Evolutionary conservation across 192 early-diverging fungal species (phyloP), one percentile per base, ranked within the genome.

Genomic region (Coemansia sp.): DNA sequence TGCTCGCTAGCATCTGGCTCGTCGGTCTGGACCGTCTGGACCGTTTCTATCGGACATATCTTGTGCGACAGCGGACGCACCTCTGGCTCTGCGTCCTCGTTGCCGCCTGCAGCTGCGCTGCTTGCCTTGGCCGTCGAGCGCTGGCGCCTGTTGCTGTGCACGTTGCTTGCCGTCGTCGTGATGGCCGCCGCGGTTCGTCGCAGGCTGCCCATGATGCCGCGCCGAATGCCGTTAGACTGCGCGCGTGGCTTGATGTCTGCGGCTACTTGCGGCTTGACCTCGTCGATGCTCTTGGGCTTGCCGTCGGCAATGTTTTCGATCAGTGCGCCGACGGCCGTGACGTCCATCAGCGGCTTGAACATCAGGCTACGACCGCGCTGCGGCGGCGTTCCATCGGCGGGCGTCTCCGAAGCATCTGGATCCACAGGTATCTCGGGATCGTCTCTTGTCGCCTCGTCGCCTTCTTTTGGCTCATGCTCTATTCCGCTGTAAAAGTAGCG

Each of bases 321-420:
- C 9, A 78, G 30, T 22, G 69, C 58, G 16, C 75, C 65, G 0
- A 78, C 70, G 2, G 67, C 70, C 1, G 66, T 30, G 13, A 72
- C 75, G 35, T 78, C 67, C 45, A 78, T 34, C 28, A 72, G 35
- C 0, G 69, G 75, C 30, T 71, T 65, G 53, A 78, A 78, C 75
- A 78, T 78, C 7, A 78, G 70, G 25, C 75, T 78, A n/a, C 75
- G 51, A 0, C 46, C 48, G 1, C 75, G 75, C 34, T 55, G 65
- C 13, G 75, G 75, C 23, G 39, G 39, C 39, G 6, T 42, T 16
- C 9, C 0, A 19, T 50, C 22, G 48, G 34, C 11, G 1, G n/a
- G n/a, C n/a, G n/a, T n/a, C n/a, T n/a, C n/a, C n/a, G n/a, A n/a
- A n/a, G n/a, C n/a, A n/a, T n/a, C n/a, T n/a, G n/a, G n/a, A n/a